Evolutionary conservation across 1,139 yeast genomes (phyloP).

Genomic region (Lodderomyces elongisporus): DNA sequence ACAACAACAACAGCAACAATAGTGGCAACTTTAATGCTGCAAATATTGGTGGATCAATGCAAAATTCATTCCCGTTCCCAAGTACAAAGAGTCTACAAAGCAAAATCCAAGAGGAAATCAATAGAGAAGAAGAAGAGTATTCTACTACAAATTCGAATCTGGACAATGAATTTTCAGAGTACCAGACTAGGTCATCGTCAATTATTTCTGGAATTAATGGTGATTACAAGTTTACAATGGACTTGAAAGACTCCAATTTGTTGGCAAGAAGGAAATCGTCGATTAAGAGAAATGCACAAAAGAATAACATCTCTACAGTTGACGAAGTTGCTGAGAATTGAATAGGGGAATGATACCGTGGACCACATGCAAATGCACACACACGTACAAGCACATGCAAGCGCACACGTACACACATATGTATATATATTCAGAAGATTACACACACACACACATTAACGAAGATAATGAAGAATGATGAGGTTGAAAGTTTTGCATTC

Average conservation of each 20-base stretch:
- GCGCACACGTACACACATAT: too few species aligned
- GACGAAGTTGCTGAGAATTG: neutral
- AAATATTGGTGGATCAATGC: neutral
- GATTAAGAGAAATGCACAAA: conserved; percentile 1
- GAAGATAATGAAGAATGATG: too few species aligned
- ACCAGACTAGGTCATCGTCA: conserved; percentile 42
- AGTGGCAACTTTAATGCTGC: neutral
- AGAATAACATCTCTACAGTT: neutral
- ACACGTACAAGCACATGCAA: too few species aligned
- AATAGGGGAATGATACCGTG: too few species aligned
- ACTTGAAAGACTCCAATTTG: conserved; percentile 39
- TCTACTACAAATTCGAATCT: conserved; percentile 10
- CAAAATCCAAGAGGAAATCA: conserved; percentile 3
- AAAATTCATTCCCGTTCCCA: conserved; percentile 1
- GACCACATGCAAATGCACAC: too few species aligned
- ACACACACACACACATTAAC: too few species aligned
- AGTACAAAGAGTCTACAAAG: neutral
- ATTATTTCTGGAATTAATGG: conserved; percentile 37
- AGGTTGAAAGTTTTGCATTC: too few species aligned
- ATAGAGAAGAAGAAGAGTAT: conserved; percentile 17
- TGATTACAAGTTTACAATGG: conserved; percentile 40
- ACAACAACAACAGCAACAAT: conserved; percentile 1
- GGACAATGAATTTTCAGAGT: conserved; percentile 16
- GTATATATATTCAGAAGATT: too few species aligned
- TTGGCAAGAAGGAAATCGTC: conserved; percentile 30